Evolutionary conservation across 2,329 filamentous ascomycete species (phyloP), one percentile per base, ranked within the genome.

Genomic region (Nectriaceae sp.): DNA sequence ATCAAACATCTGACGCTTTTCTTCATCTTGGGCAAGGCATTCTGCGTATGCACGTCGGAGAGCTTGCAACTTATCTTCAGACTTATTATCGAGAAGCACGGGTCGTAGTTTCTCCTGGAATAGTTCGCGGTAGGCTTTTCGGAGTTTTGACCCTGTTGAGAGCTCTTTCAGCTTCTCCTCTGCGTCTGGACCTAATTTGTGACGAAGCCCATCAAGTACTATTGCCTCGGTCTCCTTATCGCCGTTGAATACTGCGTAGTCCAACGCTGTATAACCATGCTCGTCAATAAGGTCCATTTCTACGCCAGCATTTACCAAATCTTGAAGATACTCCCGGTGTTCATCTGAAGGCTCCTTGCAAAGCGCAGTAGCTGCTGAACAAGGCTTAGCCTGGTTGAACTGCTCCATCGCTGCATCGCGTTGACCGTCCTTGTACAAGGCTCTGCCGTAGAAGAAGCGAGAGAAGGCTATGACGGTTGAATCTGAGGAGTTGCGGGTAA

Each of bases 301-400:
- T 5, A 60, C 68, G 1, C 68, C 66, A 2, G 59, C 59, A 8
- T 65, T 56, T 1, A 71, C 52, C 21, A 73, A 49, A 29, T 68
- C 62, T 5, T 43, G 43, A 3, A 73, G 50, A 45, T 72, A 71
- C 2, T 53, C 44, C 1, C 62, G 54, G 44, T 72, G 60, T 53
- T 74, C 70, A 2, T 54, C 50, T 1, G 65, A 71, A 1, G 68
- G 68, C 46, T 73, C 71, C 45, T 68, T 72, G 55, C 63, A 68
- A 16, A 74, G 52, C 1, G 66, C 68, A 18, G 70, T 67, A n/a
- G 65, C 63, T 5, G 69, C 64, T 0, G 68, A 63, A 45, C 65
- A 67, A 1, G 44, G 46, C 11, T 53, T 47, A 1, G 47, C 43
- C 2, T 58, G 36, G 41, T 68, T 65, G 52, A 70, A 68, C 33